phyloP scores from a whole-genome alignment of 768 basidiomycete genomes.

The Hortiboletus flavorubellus region DNA sequence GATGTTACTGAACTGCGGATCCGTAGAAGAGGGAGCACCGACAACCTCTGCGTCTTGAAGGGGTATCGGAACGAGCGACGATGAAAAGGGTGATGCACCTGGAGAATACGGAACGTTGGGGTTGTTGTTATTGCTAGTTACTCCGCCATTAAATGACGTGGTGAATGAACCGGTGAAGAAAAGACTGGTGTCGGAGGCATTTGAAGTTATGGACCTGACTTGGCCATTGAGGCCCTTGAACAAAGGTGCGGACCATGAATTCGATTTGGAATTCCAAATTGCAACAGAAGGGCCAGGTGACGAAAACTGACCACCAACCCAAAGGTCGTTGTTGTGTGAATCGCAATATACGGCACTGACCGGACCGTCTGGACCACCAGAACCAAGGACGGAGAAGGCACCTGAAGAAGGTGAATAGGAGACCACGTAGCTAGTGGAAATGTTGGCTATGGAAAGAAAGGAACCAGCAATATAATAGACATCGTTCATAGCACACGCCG shows the following conservation, averaged over 20 bases:
- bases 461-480: conserved; percentile 79
- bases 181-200: conserved; percentile 66
- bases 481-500: conserved; percentile 68
- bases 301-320: conserved; percentile 77
- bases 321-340: conserved; percentile 55
- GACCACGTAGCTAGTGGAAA: conserved; percentile 66
- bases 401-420: conserved; percentile 63
- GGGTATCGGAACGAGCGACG: conserved; percentile 82
- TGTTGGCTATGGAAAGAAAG: conserved; percentile 68
- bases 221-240: conserved; percentile 75
- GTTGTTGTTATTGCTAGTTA: conserved; percentile 60
- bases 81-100: conserved; percentile 82
- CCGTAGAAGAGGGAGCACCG: conserved; percentile 60
- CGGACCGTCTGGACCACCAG: conserved; percentile 68
- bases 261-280: conserved; percentile 59
- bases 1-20: conserved; percentile 60
- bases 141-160: conserved; percentile 61
- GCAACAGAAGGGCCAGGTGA: conserved; percentile 67
- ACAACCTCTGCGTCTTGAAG: conserved; percentile 54
- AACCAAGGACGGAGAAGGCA: conserved; percentile 59
- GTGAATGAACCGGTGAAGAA: conserved; percentile 90
- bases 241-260: conserved; percentile 72
- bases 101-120: conserved; percentile 82
- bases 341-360: conserved; percentile 82
- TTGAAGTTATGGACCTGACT: conserved; percentile 75